A percentile compares a stretch with the other conserved stretches of the same genome.
Conservation (phyloP, 352 stramenopile species). For the Phytophthora citrophthora region DNA sequence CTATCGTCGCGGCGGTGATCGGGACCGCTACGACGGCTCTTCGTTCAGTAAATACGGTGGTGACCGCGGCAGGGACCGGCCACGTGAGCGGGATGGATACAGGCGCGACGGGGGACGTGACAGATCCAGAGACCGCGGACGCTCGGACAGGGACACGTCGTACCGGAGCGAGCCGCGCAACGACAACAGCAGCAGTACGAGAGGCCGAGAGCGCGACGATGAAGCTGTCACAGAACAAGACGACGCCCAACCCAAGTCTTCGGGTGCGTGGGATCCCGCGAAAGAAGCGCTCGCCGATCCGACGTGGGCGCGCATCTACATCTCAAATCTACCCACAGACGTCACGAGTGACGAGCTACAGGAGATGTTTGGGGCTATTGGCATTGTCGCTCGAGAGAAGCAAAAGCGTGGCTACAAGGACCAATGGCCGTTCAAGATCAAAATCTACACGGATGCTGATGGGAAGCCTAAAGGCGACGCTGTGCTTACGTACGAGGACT, state of each 20-base stretch:
- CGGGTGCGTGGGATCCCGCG: conserved; percentile 66
- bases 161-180: conserved; percentile 35
- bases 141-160: conserved; percentile 42
- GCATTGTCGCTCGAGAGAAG: conserved; percentile 83
- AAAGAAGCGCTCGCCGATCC: conserved; percentile 85
- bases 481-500: conserved; percentile 86
- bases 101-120: conserved; percentile 34
- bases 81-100: conserved; percentile 47
- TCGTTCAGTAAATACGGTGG: conserved; percentile 37
- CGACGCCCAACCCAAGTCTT: conserved; percentile 40
- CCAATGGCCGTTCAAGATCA: conserved; percentile 92
- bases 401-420: conserved; percentile 90
- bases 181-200: conserved; percentile 21
- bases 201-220: conserved; percentile 43
- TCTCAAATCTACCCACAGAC: conserved; percentile 82
- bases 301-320: conserved; percentile 88
- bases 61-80: conserved; percentile 28
- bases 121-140: conserved; percentile 34
- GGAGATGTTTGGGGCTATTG: conserved; percentile 86
- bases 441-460: conserved; percentile 83
- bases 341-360: conserved; percentile 82
- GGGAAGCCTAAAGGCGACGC: conserved; percentile 83
- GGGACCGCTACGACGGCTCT: conserved; percentile 28
- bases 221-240: conserved; percentile 21
- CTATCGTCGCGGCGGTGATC: conserved; percentile 31